Conservation (phyloP, 495 filamentous ascomycete genomes). For the Lasiosphaeriaceae sp. region DNA sequence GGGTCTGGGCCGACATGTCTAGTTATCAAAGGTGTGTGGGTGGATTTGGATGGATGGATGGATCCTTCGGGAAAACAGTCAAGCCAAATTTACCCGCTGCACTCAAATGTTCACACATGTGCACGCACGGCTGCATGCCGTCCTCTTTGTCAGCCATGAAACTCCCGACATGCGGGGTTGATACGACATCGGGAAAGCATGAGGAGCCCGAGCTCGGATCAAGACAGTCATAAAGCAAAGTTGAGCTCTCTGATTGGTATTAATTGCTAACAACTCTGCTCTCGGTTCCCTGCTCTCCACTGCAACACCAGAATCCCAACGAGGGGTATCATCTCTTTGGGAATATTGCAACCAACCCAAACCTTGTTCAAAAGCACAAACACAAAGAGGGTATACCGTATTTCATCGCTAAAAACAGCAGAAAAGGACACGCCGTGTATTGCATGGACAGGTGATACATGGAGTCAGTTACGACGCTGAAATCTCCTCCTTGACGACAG, state of each 20-base stretch:
- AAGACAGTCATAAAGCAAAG: no score
- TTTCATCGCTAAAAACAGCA: background rate
- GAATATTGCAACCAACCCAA: background rate
- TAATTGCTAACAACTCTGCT: no score
- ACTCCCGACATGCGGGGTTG: no score
- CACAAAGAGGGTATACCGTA: slow-evolving; percentile 12
- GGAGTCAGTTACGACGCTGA: slow-evolving; percentile 1
- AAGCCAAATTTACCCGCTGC: background rate
- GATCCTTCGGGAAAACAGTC: background rate
- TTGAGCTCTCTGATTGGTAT: no score
- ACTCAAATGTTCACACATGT: no score
- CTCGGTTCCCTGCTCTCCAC: background rate
- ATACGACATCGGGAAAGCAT: no score
- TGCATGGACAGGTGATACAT: background rate
- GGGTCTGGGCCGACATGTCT: background rate
- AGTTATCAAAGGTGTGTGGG: no score
- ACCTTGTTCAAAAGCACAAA: background rate
- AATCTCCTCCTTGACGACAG: slow-evolving; percentile 16
- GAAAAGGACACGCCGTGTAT: background rate
- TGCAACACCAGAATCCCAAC: background rate
- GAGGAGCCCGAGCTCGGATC: no score
- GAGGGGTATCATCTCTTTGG: slow-evolving; percentile 13
- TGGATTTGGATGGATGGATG: background rate
- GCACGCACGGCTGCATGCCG: background rate
- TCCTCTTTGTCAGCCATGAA: background rate